phyloP scores from a whole-genome alignment of 192 early-diverging fungal species.

The Ambispora gerdemannii region DNA sequence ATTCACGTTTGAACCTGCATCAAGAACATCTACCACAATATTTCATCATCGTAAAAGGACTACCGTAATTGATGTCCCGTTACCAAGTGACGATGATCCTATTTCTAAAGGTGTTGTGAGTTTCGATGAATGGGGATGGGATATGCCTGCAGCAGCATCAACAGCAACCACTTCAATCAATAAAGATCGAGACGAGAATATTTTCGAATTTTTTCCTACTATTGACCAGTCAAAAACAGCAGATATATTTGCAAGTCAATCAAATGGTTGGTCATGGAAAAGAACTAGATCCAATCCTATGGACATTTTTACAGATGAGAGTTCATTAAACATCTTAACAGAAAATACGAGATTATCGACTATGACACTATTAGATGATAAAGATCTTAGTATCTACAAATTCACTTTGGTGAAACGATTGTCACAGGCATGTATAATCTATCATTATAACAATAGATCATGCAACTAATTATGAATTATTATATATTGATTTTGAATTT shows the following conservation, averaged over 20 bases:
- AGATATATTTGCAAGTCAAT: background rate
- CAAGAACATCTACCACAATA: background rate
- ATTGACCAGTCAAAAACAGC: background rate
- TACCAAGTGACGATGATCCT: background rate
- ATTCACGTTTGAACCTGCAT: conserved; percentile 12
- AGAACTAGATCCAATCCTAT: background rate
- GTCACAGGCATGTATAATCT: background rate
- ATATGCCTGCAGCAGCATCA: background rate
- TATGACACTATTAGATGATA: conserved; percentile 23
- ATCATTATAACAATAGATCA: background rate
- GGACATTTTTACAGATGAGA: background rate
- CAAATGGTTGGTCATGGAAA: background rate
- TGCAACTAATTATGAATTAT: background rate
- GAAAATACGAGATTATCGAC: background rate
- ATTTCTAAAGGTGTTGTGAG: conserved; percentile 25
- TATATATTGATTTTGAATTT: conserved; percentile 18
- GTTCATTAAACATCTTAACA: background rate
- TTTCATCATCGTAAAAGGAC: conserved; percentile 18
- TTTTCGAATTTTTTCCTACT: conserved; percentile 11
- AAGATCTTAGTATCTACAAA: conserved; percentile 25
- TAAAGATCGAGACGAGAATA: background rate
- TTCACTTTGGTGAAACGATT: conserved; percentile 24
- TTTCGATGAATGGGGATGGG: conserved; percentile 25
- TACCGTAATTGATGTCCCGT: conserved; percentile 23
- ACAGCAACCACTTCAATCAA: background rate